phyloP scores from a whole-genome alignment of 1,284 basidiomycete species.

The Boletus semigastroideus region DNA sequence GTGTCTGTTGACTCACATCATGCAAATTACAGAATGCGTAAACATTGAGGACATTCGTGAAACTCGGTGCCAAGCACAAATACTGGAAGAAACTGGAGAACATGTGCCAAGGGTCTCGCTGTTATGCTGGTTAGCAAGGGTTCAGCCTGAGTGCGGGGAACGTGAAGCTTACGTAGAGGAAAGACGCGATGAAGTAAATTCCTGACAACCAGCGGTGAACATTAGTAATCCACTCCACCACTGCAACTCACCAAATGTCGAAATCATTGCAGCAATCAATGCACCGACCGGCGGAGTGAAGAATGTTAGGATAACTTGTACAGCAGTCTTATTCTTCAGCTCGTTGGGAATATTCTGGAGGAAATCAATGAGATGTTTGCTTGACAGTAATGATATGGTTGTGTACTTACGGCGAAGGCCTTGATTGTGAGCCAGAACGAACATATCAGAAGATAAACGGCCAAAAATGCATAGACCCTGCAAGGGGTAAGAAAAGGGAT shows the following conservation, averaged over 20 bases:
- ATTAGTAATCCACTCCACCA: not conserved
- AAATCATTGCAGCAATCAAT: conserved; percentile 83
- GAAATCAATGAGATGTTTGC: conserved; percentile 1
- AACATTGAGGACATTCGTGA: conserved; percentile 93
- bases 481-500: conserved; percentile 16
- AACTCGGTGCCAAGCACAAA: conserved; percentile 84
- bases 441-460: conserved; percentile 81
- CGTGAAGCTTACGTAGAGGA: conserved; percentile 75
- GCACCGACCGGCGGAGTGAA: conserved; percentile 79
- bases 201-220: conserved; percentile 38
- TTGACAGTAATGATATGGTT: not conserved
- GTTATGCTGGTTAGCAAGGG: conserved; percentile 6
- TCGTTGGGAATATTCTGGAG: conserved; percentile 55
- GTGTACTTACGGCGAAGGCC: conserved; percentile 64
- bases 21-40: conserved; percentile 97
- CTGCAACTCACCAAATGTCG: conserved; percentile 69
- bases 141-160: not conserved
- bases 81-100: conserved; percentile 96
- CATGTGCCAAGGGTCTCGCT: conserved; percentile 98
- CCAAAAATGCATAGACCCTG: conserved; percentile 79
- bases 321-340: conserved; percentile 48
- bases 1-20: conserved; percentile 54
- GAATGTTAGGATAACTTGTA: conserved; percentile 53
- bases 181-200: conserved; percentile 81
- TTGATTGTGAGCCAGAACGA: conserved; percentile 81